Percentiles rank a stretch among this genome's conserved stretches.
Evolutionary conservation across 2,329 filamentous ascomycete species (phyloP).

Genomic region (Colletotrichum tamarilloi): DNA sequence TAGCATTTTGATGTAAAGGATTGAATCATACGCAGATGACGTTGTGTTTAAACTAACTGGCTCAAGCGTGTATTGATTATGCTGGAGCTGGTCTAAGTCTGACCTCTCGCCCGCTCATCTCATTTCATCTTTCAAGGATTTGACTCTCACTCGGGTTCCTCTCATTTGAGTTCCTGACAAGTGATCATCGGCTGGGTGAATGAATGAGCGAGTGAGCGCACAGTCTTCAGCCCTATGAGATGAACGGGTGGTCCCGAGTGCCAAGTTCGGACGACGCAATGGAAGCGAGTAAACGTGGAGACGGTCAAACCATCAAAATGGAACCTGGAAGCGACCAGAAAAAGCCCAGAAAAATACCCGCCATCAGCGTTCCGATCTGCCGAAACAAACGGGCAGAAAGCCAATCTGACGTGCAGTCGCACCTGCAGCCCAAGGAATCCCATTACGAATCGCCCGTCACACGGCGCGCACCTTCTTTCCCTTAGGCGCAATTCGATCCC

Average conservation of each 20-base stretch:
- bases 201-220: background rate
- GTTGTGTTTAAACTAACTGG: background rate
- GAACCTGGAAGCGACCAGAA: background rate
- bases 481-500: background rate
- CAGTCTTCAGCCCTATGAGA: slow-evolving; percentile 24
- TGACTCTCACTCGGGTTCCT: background rate
- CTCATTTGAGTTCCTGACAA: too few species aligned
- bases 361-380: background rate
- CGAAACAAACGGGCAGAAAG: background rate
- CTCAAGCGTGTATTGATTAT: too few species aligned
- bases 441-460: slow-evolving; percentile 28
- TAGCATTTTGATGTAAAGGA: background rate
- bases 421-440: slow-evolving; percentile 16
- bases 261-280: slow-evolving; percentile 10
- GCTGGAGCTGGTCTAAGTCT: too few species aligned
- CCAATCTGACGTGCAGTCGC: slow-evolving; percentile 33
- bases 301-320: background rate
- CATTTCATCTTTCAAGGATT: too few species aligned
- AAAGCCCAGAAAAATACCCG: background rate
- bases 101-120: too few species aligned
- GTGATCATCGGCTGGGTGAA: background rate
- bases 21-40: background rate
- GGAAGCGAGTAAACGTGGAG: background rate
- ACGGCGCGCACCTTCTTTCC: background rate
- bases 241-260: slow-evolving; percentile 28